Conservation (phyloP, 106 monocot genomes). For the Acorus gramineus region DNA sequence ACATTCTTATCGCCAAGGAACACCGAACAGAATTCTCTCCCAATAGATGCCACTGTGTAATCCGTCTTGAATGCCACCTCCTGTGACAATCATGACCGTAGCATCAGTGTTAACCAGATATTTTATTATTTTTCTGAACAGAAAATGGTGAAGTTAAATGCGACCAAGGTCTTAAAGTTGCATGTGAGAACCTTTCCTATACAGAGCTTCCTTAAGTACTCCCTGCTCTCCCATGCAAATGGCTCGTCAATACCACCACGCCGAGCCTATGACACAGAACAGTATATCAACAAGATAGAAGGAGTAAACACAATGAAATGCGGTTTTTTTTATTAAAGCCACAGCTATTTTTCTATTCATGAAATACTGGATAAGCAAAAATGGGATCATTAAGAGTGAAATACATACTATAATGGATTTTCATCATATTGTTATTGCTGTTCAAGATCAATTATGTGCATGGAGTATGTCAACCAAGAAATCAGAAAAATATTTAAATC, state of each 20-base stretch:
- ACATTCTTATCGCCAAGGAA: constrained; percentile 92
- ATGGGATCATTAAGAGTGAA: no score
- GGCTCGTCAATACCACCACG: constrained; percentile 81
- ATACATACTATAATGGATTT: no score
- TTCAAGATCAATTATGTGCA: no score
- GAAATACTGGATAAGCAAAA: no score
- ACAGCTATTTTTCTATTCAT: no score
- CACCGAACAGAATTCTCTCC: constrained; percentile 92
- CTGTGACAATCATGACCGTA: constrained; percentile 19
- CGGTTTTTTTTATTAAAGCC: no score
- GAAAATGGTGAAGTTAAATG: background rate
- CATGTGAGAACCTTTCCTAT: constrained; percentile 74
- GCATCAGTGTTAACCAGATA: background rate
- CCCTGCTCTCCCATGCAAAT: constrained; percentile 97
- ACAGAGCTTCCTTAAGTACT: constrained; percentile 81
- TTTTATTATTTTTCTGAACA: background rate
- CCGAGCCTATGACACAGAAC: constrained; percentile 45
- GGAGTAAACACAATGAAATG: no score
- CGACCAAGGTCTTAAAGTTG: constrained; percentile 6
- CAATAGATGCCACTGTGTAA: constrained; percentile 63
- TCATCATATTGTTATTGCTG: no score
- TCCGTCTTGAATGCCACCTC: constrained; percentile 94
- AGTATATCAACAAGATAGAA: no score
- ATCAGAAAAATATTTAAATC: no score
- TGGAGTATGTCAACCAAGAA: no score